A percentile compares a stretch with the other conserved stretches of the same genome.
Conservation (phyloP, 1,284 basidiomycete genomes). For the Moesziomyces parantarcticus region DNA sequence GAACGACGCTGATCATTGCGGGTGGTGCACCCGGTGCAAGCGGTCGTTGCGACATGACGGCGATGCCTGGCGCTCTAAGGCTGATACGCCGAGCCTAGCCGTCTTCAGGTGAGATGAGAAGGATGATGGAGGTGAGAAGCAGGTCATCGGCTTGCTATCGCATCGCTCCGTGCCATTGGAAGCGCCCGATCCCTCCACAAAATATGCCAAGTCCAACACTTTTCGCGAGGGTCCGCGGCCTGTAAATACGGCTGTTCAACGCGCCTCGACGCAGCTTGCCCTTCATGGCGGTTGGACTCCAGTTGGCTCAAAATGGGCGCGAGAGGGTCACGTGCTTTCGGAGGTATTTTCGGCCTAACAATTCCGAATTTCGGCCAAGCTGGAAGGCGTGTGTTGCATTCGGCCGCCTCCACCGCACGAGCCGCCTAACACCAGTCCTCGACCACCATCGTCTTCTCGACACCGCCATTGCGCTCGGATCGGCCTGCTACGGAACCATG, state of each 20-base stretch:
- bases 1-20: slow-evolving; percentile 22
- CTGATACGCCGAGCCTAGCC: slow-evolving; percentile 18
- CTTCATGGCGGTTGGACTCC: background rate
- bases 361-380: slow-evolving; percentile 3
- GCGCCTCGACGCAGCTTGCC: background rate
- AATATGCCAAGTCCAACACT: background rate
- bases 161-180: too few relatives aligned
- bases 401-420: slow-evolving; percentile 1
- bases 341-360: slow-evolving; percentile 12
- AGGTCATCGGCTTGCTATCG: too few relatives aligned
- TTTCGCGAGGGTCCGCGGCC: background rate
- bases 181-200: too few relatives aligned
- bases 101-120: background rate
- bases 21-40: slow-evolving; percentile 4
- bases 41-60: slow-evolving; percentile 28
- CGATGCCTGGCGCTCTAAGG: background rate
- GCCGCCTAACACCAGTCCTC: background rate
- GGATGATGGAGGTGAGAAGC: background rate
- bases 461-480: too few relatives aligned
- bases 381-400: slow-evolving; percentile 16
- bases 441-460: too few relatives aligned
- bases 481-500: slow-evolving; percentile 7
- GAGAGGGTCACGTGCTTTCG: slow-evolving; percentile 20
- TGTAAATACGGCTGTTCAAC: slow-evolving; percentile 14
- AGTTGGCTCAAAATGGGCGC: slow-evolving; percentile 20